phyloP scores from a whole-genome alignment of 495 filamentous ascomycete genomes.

The Neurospora sp. region DNA sequence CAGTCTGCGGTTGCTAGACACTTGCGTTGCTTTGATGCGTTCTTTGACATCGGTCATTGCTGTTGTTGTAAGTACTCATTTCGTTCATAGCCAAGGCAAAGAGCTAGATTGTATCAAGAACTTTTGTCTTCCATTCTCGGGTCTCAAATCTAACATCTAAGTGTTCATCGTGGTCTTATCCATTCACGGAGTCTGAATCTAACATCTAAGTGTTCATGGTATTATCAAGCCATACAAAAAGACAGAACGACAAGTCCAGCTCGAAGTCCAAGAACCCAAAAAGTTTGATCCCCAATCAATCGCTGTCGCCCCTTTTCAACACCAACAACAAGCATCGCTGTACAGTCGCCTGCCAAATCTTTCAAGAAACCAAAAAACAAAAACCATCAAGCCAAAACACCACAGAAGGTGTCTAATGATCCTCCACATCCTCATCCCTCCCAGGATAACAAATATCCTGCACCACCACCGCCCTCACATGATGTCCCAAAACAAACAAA shows the following conservation, averaged over 20 bases:
- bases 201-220: background rate
- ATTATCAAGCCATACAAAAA: background rate
- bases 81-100: background rate
- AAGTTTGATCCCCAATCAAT: background rate
- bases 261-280: background rate
- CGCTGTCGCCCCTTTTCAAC: background rate
- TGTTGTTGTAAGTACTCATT: background rate
- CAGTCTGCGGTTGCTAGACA: background rate
- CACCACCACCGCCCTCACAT: conserved; percentile 42
- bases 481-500: conserved; percentile 44
- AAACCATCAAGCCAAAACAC: background rate
- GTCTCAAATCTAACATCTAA: background rate
- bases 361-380: background rate
- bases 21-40: background rate
- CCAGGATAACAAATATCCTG: conserved; percentile 53
- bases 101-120: background rate
- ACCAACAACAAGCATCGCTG: background rate
- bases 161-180: background rate
- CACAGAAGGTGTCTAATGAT: conserved; percentile 4
- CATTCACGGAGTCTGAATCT: background rate
- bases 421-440: conserved; percentile 49
- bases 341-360: background rate
- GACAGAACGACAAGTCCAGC: background rate
- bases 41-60: too few species aligned
- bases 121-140: background rate